Evolutionary conservation across 2,329 filamentous ascomycete genomes (phyloP).

Genomic region (Lachnellula subtilissima): DNA sequence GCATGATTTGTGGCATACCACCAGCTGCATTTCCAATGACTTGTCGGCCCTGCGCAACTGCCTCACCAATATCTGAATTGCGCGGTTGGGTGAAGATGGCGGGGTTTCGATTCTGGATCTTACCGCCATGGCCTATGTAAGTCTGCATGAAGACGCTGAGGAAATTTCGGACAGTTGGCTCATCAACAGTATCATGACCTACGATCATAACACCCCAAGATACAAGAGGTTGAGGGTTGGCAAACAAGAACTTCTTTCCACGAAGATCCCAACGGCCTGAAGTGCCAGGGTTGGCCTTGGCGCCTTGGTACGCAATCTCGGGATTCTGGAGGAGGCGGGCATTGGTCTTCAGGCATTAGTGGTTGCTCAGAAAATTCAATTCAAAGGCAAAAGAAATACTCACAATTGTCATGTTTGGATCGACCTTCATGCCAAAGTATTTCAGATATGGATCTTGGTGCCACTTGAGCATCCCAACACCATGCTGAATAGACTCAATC

Average conservation of each 20-base stretch:
- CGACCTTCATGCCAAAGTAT: slow-evolving; percentile 70
- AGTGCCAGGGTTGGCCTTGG: slow-evolving; percentile 54
- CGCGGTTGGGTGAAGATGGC: slow-evolving; percentile 32
- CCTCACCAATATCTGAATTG: slow-evolving; percentile 11
- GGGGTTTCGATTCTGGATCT: slow-evolving; percentile 42
- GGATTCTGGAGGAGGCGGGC: slow-evolving; percentile 70
- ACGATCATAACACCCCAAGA: slow-evolving; percentile 74
- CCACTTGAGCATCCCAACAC: slow-evolving; percentile 66
- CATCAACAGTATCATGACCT: slow-evolving; percentile 48
- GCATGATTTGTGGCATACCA: slow-evolving; percentile 62
- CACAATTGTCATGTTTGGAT: slow-evolving; percentile 53
- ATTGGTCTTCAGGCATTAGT: slow-evolving; percentile 42
- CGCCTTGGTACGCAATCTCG: slow-evolving; percentile 55
- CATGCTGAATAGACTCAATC: slow-evolving; percentile 61
- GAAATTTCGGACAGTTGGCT: slow-evolving; percentile 46
- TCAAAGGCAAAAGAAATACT: background rate
- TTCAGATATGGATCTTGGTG: slow-evolving; percentile 61
- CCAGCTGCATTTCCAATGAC: slow-evolving; percentile 19
- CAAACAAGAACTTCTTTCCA: slow-evolving; percentile 67
- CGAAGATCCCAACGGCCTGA: slow-evolving; percentile 83
- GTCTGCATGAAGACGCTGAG: slow-evolving; percentile 55
- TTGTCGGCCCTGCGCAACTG: slow-evolving; percentile 11
- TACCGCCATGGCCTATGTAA: slow-evolving; percentile 58
- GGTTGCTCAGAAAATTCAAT: background rate
- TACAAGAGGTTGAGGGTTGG: slow-evolving; percentile 58